A percentile compares a stretch with the other conserved stretches of the same genome.
phyloP scores from a whole-genome alignment of 2,329 filamentous ascomycete genomes.

The Aspergillus felis region DNA sequence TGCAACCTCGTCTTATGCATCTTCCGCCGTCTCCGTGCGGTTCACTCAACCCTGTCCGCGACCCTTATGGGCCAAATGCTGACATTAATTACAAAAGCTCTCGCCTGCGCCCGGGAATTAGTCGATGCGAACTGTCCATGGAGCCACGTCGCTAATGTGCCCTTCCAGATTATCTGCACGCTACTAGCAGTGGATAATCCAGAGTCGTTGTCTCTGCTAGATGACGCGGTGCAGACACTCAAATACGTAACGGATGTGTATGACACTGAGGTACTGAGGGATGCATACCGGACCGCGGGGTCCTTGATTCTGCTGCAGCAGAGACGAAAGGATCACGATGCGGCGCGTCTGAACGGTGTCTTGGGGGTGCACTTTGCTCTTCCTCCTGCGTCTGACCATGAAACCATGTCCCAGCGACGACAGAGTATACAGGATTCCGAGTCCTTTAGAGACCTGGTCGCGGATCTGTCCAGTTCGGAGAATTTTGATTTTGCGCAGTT shows the following conservation, averaged over 20 bases:
- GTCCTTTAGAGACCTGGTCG: too few species aligned
- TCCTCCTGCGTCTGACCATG: too few species aligned
- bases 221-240: constrained; percentile 48
- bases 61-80: constrained; percentile 45
- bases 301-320: constrained; percentile 51
- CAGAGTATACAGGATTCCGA: too few species aligned
- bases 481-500: too few species aligned
- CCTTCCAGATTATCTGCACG: constrained; percentile 54
- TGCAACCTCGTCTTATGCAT: constrained; percentile 53
- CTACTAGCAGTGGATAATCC: constrained; percentile 52
- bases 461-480: too few species aligned
- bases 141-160: constrained; percentile 57
- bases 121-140: constrained; percentile 45
- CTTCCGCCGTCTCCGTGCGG: constrained; percentile 49
- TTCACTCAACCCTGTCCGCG: constrained; percentile 43
- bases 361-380: constrained; percentile 22
- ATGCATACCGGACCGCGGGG: constrained; percentile 51
- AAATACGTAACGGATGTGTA: constrained; percentile 38
- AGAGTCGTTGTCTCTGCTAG: constrained; percentile 44
- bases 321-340: constrained; percentile 43
- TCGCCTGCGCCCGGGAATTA: constrained; percentile 46
- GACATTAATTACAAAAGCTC: constrained; percentile 38
- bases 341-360: constrained; percentile 30
- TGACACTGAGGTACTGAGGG: constrained; percentile 44
- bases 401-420: too few species aligned